phyloP scores from a whole-genome alignment of 305 asterid species.

The Ruellia speciosa region DNA sequence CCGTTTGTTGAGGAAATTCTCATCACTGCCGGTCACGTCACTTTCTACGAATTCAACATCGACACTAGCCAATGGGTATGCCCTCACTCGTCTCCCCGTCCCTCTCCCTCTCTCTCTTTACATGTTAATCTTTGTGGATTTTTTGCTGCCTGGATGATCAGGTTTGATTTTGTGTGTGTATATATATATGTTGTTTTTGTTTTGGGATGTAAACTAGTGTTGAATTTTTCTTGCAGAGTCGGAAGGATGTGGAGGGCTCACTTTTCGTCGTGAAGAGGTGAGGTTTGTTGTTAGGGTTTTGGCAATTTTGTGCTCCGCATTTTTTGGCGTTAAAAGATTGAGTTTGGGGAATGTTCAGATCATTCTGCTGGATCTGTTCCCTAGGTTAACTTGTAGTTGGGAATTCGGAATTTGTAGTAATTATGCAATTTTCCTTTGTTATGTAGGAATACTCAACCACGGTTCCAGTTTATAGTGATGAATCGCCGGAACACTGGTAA shows the following conservation, averaged over 20 bases:
- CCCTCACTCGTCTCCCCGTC: too few species aligned
- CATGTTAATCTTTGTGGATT: background rate
- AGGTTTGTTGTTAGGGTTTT: conserved; percentile 9
- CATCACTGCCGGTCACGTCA: conserved; percentile 72
- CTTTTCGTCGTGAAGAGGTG: conserved; percentile 83
- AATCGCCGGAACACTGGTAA: conserved; percentile 70
- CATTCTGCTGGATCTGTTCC: background rate
- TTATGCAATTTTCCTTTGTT: conserved; percentile 12
- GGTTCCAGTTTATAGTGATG: conserved; percentile 84
- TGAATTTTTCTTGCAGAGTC: conserved; percentile 42
- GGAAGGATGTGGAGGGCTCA: conserved; percentile 83
- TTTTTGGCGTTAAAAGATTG: conserved; percentile 2
- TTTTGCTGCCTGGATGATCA: background rate
- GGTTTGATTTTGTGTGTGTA: background rate
- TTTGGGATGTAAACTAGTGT: conserved; percentile 11
- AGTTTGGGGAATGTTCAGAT: conserved; percentile 11
- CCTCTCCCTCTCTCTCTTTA: background rate
- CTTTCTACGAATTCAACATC: conserved; percentile 60
- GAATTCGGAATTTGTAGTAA: conserved; percentile 3
- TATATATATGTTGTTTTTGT: background rate
- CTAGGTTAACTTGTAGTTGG: conserved; percentile 14
- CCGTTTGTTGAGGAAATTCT: conserved; percentile 70
- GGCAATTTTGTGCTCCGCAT: conserved; percentile 18
- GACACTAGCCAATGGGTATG: conserved; percentile 72
- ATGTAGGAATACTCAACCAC: conserved; percentile 74